Evolutionary conservation across 73 alveolate genomes (phyloP).

Genomic region (Paramecium primaurelia): DNA sequence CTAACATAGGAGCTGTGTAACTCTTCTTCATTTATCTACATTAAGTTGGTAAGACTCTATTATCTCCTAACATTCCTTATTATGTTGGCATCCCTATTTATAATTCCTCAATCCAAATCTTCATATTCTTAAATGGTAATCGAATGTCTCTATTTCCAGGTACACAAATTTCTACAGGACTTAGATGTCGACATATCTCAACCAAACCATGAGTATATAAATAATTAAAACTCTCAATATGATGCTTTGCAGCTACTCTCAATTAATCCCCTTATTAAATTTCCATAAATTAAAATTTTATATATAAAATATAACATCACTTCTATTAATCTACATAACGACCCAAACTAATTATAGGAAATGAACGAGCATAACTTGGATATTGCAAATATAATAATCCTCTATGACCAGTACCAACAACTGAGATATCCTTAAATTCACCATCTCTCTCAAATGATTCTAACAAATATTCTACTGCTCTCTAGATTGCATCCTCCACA

Average conservation of each 20-base stretch:
- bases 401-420: constrained; percentile 61
- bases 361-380: constrained; percentile 53
- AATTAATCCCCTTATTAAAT: constrained; percentile 30
- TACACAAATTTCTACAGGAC: constrained; percentile 85
- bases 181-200: constrained; percentile 85
- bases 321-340: not conserved
- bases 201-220: constrained; percentile 85
- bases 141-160: constrained; percentile 70
- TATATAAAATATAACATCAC: not conserved
- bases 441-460: constrained; percentile 23
- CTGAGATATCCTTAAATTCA: constrained; percentile 47
- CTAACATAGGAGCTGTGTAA: constrained; percentile 93
- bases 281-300: constrained; percentile 6
- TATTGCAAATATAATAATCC: constrained; percentile 51
- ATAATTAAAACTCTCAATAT: constrained; percentile 94
- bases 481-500: constrained; percentile 17
- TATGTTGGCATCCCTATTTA: constrained; percentile 73
- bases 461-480: constrained; percentile 12
- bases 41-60: constrained; percentile 87
- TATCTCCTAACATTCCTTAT: constrained; percentile 70
- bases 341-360: constrained; percentile 27
- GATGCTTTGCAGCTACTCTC: constrained; percentile 64
- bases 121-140: constrained; percentile 82
- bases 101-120: constrained; percentile 84
- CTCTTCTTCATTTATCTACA: constrained; percentile 91